Conservation (phyloP, 495 filamentous ascomycete genomes). For the Trichocladium uniseriatum region DNA sequence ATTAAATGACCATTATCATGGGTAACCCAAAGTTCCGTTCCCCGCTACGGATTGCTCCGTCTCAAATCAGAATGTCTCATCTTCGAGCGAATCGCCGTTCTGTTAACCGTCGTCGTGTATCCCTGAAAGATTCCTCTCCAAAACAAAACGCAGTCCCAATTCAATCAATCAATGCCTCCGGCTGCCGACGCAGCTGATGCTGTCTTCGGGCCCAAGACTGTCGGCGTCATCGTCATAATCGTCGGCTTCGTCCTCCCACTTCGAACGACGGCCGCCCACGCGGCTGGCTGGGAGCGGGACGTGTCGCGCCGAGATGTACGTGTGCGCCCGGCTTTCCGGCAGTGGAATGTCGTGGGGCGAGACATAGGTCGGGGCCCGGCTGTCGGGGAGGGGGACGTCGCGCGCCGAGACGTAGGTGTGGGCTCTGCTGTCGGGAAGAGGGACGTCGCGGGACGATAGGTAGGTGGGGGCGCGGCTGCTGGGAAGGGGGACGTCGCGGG, state of each 20-base stretch:
- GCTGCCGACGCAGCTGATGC: slow-evolving; percentile 54
- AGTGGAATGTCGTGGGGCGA: slow-evolving; percentile 13
- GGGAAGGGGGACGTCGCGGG: slow-evolving; percentile 14
- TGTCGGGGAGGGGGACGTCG: background rate
- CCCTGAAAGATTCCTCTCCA: background rate
- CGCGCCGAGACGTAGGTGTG: slow-evolving; percentile 3
- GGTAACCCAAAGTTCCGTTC: background rate
- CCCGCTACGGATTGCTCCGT: slow-evolving; percentile 1
- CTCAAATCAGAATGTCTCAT: background rate
- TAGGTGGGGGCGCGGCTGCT: slow-evolving; percentile 15
- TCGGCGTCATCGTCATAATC: slow-evolving; percentile 25
- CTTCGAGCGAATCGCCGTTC: background rate
- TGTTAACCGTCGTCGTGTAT: background rate
- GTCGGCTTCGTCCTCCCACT: slow-evolving; percentile 26
- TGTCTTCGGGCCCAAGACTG: slow-evolving; percentile 56
- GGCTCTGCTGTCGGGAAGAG: slow-evolving; percentile 13
- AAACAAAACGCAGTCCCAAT: background rate
- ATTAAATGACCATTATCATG: too few species aligned
- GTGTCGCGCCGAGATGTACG: slow-evolving; percentile 21
- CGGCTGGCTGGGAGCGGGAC: slow-evolving; percentile 27
- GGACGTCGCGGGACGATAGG: slow-evolving; percentile 14
- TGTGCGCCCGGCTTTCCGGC: slow-evolving; percentile 11
- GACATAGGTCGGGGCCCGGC: slow-evolving; percentile 1
- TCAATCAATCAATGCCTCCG: slow-evolving; percentile 16
- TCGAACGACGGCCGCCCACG: slow-evolving; percentile 17